A percentile compares a stretch with the other conserved stretches of the same genome.
phyloP scores from a whole-genome alignment of 768 basidiomycete genomes.

The Podaxis sp. region DNA sequence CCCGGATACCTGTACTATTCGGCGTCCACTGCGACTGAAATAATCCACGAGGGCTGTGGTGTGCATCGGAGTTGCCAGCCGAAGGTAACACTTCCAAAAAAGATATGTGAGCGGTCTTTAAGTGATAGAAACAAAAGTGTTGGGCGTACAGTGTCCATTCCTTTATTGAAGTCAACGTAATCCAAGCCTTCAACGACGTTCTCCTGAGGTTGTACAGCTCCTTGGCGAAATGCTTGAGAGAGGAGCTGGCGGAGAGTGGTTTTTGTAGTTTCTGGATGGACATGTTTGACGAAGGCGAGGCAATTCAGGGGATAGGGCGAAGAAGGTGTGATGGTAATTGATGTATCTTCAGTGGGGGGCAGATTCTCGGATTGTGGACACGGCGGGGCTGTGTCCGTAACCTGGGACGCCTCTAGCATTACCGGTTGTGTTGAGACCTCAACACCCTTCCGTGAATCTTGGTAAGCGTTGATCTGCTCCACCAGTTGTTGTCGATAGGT shows the following conservation, averaged over 20 bases:
- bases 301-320: conserved; percentile 63
- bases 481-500: conserved; percentile 56
- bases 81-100: conserved; percentile 65
- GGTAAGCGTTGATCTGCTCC: conserved; percentile 38
- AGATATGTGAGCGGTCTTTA: neutral
- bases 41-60: conserved; percentile 43
- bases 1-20: conserved; percentile 44
- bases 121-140: neutral
- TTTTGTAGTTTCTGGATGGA: conserved; percentile 79
- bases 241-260: conserved; percentile 71
- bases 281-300: conserved; percentile 67
- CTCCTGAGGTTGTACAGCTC: neutral
- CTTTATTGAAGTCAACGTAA: conserved; percentile 80
- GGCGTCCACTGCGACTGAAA: conserved; percentile 35
- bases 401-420: neutral
- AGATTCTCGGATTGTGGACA: neutral
- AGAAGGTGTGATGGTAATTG: conserved; percentile 18
- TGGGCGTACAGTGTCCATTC: conserved; percentile 64
- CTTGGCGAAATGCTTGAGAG: conserved; percentile 34
- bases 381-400: neutral
- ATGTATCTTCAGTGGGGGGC: neutral
- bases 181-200: conserved; percentile 47
- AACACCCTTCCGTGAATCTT: conserved; percentile 24
- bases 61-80: conserved; percentile 54
- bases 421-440: neutral